Evolutionary conservation across 1,284 basidiomycete species (phyloP).

Genomic region (Tilletia horrida): DNA sequence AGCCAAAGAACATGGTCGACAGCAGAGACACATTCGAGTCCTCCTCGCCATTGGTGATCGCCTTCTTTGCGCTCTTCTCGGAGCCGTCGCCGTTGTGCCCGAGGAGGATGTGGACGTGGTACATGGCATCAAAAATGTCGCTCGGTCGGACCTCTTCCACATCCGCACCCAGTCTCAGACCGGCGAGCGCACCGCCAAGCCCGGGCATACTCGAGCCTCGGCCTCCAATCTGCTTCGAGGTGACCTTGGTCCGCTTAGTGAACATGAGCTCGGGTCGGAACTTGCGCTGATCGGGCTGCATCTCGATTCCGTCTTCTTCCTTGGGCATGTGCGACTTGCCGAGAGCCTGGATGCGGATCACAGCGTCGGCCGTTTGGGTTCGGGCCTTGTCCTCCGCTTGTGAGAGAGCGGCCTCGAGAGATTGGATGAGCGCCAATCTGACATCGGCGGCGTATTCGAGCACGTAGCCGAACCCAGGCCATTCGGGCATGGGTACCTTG

Average conservation of each 20-base stretch:
- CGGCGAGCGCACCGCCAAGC: conserved; percentile 26
- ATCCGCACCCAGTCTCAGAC: conserved; percentile 43
- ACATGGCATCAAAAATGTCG: conserved; percentile 84
- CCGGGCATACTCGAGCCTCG: conserved; percentile 20
- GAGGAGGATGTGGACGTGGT: conserved; percentile 57
- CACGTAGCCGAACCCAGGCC: conserved; percentile 78
- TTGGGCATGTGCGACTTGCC: conserved; percentile 76
- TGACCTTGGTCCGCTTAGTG: conserved; percentile 24
- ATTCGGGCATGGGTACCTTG: conserved; percentile 62
- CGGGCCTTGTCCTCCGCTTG: conserved; percentile 82
- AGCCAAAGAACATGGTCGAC: conserved; percentile 40
- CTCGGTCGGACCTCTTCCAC: conserved; percentile 58
- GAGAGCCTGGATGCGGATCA: conserved; percentile 67
- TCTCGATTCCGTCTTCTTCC: conserved; percentile 22
- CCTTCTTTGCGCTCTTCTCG: conserved; percentile 23
- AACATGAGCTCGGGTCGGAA: conserved; percentile 99
- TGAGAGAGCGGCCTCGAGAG: conserved; percentile 77
- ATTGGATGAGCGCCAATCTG: conserved; percentile 71
- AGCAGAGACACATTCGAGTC: conserved; percentile 29
- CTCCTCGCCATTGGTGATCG: conserved; percentile 53
- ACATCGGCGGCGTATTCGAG: conserved; percentile 89
- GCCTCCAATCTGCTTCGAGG: not conserved
- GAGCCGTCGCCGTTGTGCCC: not conserved
- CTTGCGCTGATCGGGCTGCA: conserved; percentile 60
- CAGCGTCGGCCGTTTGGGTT: conserved; percentile 66